phyloP scores from a whole-genome alignment of 305 asterid genomes.

The Fraxinus dipetala region DNA sequence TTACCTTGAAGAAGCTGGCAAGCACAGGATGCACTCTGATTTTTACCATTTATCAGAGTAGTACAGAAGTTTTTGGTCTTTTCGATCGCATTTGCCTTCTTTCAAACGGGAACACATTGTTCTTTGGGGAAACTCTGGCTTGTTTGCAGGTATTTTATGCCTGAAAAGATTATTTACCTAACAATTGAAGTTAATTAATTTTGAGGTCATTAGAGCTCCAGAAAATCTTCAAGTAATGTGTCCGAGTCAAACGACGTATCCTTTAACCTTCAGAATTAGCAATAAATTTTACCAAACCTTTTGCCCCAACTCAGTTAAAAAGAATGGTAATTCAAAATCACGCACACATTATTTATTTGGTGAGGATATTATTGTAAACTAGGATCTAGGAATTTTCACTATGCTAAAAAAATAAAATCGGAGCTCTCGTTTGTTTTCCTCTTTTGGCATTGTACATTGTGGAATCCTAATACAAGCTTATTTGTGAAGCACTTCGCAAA shows the following conservation, averaged over 20 bases:
- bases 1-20: slow-evolving; percentile 94
- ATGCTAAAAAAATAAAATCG: not conserved
- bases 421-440: not conserved
- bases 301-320: not conserved
- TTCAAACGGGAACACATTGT: slow-evolving; percentile 93
- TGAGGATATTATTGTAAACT: slow-evolving; percentile 6
- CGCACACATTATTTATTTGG: not conserved
- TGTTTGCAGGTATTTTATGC: slow-evolving; percentile 81
- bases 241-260: not conserved
- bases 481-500: slow-evolving; percentile 87
- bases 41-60: slow-evolving; percentile 93
- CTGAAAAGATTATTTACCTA: slow-evolving; percentile 6
- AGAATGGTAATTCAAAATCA: not conserved
- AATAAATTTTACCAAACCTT: not conserved
- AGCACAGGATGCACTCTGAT: slow-evolving; percentile 92
- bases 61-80: slow-evolving; percentile 99
- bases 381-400: not conserved
- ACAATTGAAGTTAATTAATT: slow-evolving; percentile 7
- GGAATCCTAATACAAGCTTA: not conserved
- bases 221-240: not conserved
- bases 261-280: not conserved
- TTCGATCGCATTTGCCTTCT: slow-evolving; percentile 94
- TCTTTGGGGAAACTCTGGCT: slow-evolving; percentile 97
- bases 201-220: not conserved
- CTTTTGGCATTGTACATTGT: not conserved